A percentile compares a stretch with the other conserved stretches of the same genome.
Evolutionary conservation across 2,329 filamentous ascomycete genomes (phyloP).

Genomic region (Cladosporium sphaerospermum): DNA sequence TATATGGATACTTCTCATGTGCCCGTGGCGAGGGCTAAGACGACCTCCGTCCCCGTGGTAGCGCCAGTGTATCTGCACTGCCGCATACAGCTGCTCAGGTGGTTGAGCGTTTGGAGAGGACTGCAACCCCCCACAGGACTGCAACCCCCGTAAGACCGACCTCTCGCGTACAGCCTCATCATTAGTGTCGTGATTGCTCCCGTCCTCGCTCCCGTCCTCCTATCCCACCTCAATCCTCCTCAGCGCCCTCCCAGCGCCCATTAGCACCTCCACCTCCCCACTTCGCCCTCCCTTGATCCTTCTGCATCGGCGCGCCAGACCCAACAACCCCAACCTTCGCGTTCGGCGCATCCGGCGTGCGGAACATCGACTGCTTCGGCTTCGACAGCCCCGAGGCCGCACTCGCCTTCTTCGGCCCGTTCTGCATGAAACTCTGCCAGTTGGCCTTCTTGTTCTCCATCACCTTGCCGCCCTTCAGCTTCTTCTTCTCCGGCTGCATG

Average conservation of each 20-base stretch:
- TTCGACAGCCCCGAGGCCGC: constrained; percentile 14
- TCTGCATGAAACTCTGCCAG: constrained; percentile 88
- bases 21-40: not conserved
- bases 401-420: constrained; percentile 42
- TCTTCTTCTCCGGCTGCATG: constrained; percentile 54
- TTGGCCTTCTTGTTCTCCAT: constrained; percentile 85
- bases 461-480: constrained; percentile 84
- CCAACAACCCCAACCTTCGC: constrained; percentile 95
- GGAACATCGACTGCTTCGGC: constrained; percentile 28
- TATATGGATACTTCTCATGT: not conserved
- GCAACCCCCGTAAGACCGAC: too few species aligned
- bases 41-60: not conserved
- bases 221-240: constrained; percentile 11
- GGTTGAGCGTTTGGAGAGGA: too few species aligned
- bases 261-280: constrained; percentile 17
- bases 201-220: too few species aligned
- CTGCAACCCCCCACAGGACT: too few species aligned
- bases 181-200: too few species aligned
- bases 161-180: too few species aligned
- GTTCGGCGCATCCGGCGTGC: constrained; percentile 74
- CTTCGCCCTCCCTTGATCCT: constrained; percentile 50
- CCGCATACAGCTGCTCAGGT: too few species aligned
- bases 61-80: too few species aligned
- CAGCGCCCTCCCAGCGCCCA: constrained; percentile 10
- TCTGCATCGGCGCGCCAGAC: constrained; percentile 91